Evolutionary conservation across 2,329 filamentous ascomycete genomes (phyloP), one percentile per base, ranked within the genome.

Genomic region (Aphanoascus verrucosus): DNA sequence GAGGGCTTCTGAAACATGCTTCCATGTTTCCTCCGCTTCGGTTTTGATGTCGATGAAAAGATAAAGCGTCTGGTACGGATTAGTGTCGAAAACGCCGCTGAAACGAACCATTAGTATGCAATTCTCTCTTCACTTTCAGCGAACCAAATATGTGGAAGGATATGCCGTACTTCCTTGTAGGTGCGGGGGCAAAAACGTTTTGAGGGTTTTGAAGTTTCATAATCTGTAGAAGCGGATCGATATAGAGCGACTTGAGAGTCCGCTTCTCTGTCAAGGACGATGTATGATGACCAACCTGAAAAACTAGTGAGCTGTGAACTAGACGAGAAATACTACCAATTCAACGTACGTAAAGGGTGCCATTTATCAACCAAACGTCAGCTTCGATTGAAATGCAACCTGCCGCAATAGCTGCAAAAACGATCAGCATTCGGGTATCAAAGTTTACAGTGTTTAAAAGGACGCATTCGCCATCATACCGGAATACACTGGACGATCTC

Each of bases 1-100:
- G 1, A 85, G 69, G 0, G 78, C 80, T 20, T 72, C 61, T 35
- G 82, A 68, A 1, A 82, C 79, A 34, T 70, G 72, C 1, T 78
- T 69, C 71, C 77, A 83, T 1, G 81, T 81, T 32, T 70, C 70
- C 0, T 66, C 60, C 5, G 79, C 79, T 35, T 74, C 67, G 0
- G 81, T 83, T 65, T 84, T 84, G 55, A 82, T 61, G 61, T 84
- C 81, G 55, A 84, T 76, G 65, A 82, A 83, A 45, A 84, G 71
- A 67, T 82, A 83, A 5, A 85, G 71, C 0, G 81, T 83, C 64
- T 83, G 80, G 5, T 64, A 70, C 1, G 68, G 62, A 34, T 62
- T 62, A 1, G 78, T 78, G 64, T 84, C 81, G 62, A 75, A 84
- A 12, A 84, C 78, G 34, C 81, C 81, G 61, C 69, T 71, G 45